A percentile compares a stretch with the other conserved stretches of the same genome.
These are phyloP conservation scores for Diaporthe velutina DNA, from an alignment of 2,329 filamentous ascomycete genomes.

Conservation along the genomic window DNA sequence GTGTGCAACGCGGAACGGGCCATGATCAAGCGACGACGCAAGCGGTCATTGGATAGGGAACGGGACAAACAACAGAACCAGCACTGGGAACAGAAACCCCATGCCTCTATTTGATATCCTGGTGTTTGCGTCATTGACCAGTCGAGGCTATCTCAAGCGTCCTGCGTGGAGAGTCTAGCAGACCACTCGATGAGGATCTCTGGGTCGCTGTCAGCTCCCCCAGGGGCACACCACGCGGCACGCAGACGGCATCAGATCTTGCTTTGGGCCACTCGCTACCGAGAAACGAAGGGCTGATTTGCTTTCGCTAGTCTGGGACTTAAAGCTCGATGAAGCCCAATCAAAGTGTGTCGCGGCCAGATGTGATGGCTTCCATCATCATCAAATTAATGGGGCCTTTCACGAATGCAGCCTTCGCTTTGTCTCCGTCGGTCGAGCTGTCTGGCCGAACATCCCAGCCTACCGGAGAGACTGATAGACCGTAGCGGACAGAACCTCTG, in stretches of 20 bases:
- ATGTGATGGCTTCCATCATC: constrained; percentile 1
- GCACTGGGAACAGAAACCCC: background rate
- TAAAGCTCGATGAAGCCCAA: background rate
- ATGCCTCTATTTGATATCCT: background rate
- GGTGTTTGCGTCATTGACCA: background rate
- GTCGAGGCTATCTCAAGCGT: background rate
- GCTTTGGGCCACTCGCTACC: background rate
- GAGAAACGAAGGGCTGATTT: background rate
- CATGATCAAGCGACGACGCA: background rate
- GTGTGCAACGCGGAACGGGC: background rate
- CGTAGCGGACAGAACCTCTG: background rate
- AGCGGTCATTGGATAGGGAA: constrained; percentile 19
- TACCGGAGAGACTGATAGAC: background rate
- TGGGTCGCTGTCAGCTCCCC: background rate
- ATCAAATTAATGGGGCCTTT: background rate
- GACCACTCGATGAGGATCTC: background rate
- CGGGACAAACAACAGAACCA: background rate
- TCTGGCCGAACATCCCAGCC: background rate
- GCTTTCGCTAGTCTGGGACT: background rate
- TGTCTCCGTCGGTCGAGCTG: background rate
- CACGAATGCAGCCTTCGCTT: background rate
- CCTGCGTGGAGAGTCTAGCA: background rate
- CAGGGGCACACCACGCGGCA: background rate
- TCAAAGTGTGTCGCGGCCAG: background rate
- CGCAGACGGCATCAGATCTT: background rate